Percentiles rank a stretch among this genome's conserved stretches.
Evolutionary conservation across 73 alveolate species (phyloP).

Genomic region (Paramecium primaurelia): DNA sequence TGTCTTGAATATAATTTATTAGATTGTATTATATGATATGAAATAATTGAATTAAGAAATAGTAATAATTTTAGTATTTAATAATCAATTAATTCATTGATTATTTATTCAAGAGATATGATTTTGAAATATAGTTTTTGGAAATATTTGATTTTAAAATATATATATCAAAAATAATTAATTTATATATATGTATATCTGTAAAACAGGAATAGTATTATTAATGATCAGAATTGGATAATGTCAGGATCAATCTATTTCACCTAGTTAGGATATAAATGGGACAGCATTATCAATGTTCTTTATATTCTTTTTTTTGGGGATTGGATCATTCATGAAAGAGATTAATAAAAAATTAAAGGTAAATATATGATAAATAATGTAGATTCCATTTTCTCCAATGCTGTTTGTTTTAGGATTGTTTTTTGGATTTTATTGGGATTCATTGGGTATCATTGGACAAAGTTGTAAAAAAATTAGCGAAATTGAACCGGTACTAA

Average conservation of each 20-base stretch:
- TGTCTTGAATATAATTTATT: too few relatives aligned
- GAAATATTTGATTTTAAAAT: not conserved
- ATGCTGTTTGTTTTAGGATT: constrained; percentile 63
- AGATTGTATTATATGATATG: too few relatives aligned
- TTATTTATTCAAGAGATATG: not conserved
- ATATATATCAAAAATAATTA: not conserved
- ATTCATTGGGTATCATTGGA: constrained; percentile 46
- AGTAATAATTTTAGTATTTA: too few relatives aligned
- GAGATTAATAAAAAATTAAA: constrained; percentile 44
- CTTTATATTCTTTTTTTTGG: constrained; percentile 30
- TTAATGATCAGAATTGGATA: not conserved
- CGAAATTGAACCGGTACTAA: constrained; percentile 37
- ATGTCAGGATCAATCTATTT: not conserved
- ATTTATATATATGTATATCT: not conserved
- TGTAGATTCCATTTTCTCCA: constrained; percentile 49
- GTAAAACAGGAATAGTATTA: not conserved
- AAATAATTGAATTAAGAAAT: too few relatives aligned
- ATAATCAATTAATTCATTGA: not conserved
- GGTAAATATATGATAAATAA: not conserved
- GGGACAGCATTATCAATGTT: constrained; percentile 39
- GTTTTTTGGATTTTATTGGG: constrained; percentile 47
- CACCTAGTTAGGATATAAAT: not conserved
- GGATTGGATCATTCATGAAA: constrained; percentile 45
- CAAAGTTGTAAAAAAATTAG: not conserved
- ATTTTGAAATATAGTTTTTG: not conserved